Evolutionary conservation across 2,329 filamentous ascomycete species (phyloP), one percentile per base, ranked within the genome.

Genomic region (Colletotrichum abscissum): DNA sequence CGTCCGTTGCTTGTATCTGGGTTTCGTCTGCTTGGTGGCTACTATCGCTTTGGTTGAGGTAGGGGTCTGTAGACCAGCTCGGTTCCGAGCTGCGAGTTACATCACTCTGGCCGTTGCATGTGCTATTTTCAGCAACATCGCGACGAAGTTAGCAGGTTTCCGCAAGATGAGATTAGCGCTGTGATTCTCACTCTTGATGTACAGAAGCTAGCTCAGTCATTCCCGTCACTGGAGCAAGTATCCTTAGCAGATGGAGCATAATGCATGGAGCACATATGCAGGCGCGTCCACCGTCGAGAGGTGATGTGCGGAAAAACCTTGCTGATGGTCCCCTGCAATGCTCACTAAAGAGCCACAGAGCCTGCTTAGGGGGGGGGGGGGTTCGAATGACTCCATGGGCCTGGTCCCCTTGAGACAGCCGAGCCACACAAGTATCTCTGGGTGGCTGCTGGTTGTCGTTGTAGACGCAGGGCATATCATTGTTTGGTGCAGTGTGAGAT

Each of bases 251-350:
- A 16, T 24, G 52, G 22, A 55, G 52, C 52, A 55, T 49, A 49
- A 49, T 49, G 42, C 19, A 49, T 49, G 42, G 42, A 49, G 42
- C 42, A n/a, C 19, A 63, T 49, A n/a, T 46, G 38, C 42, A 52
- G 28, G 46, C 46, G 62, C 30, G 30, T 42, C 16, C 38, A 19
- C 14, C 38, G 38, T 64, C 30, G 62, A 55, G 46, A 42, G 12
- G 42, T 30, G 14, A 65, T 35, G 26, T 56, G 63, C 33, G 63
- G 22, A 52, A 46, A 65, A 65, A 65, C 57, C 63, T 65, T 65
- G 52, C 33, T 33, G 22, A 57, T 30, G 52, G 11, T 6, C 2
- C 35, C 35, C 60, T 22, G 7, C n/a, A 19, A 30, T 35, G 60
- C 24, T 54, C 46, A 64, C 28, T 55, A 46, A 57, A 42, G 63